Evolutionary conservation across 2,329 filamentous ascomycete genomes (phyloP).

Genomic region (Diaporthe eres): DNA sequence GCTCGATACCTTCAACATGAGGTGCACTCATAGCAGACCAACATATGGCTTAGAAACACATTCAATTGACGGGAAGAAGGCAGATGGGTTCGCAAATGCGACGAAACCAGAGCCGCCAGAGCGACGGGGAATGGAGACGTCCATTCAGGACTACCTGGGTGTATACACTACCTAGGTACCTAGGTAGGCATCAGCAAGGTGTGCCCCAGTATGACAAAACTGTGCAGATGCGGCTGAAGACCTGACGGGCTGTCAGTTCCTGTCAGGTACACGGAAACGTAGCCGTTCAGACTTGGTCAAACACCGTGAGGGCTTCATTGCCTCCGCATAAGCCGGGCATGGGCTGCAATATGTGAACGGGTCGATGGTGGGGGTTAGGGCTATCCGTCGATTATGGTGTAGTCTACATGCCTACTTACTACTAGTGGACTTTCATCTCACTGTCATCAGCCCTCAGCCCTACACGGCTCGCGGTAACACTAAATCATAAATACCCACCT

Average conservation of each 20-base stretch:
- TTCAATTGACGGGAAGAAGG: background rate
- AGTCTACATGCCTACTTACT: background rate
- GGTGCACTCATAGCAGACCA: background rate
- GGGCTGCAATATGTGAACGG: background rate
- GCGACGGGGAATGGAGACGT: background rate
- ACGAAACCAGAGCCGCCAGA: background rate
- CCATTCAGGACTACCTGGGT: background rate
- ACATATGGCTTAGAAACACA: background rate
- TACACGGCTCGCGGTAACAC: background rate
- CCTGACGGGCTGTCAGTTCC: background rate
- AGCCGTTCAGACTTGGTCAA: background rate
- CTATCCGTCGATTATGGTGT: background rate
- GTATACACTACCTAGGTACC: background rate
- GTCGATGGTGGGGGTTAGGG: constrained; percentile 4
- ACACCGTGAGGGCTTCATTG: background rate
- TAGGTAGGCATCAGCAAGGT: background rate
- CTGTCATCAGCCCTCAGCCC: background rate
- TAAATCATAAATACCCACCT: background rate
- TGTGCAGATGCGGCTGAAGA: background rate
- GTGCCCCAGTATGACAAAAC: background rate
- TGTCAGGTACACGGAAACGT: background rate
- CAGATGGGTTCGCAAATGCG: too few species aligned
- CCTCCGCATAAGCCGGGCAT: background rate
- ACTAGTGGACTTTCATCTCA: too few species aligned
- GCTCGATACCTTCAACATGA: background rate